Percentiles rank a stretch among this genome's conserved stretches.
Conservation (phyloP, 2,329 filamentous ascomycete genomes). For the Colletotrichum sp. region DNA sequence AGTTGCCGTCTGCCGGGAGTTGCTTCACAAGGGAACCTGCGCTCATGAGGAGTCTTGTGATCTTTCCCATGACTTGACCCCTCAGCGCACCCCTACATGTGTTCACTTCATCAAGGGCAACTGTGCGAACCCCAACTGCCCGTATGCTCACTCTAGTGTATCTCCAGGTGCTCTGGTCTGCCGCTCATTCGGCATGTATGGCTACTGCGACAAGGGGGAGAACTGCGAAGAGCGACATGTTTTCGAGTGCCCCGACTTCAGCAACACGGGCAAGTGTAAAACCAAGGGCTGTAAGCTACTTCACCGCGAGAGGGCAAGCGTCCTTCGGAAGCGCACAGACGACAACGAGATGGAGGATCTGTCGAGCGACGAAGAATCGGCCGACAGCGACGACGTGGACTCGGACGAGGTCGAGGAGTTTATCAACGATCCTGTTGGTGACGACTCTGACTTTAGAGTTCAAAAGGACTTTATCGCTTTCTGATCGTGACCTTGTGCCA, state of each 20-base stretch:
- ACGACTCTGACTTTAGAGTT: conserved; percentile 60
- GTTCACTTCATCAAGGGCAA: conserved; percentile 89
- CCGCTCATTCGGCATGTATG: conserved; percentile 80
- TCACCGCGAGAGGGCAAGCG: conserved; percentile 86
- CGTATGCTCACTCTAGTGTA: conserved; percentile 84
- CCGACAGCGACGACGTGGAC: conserved; percentile 79
- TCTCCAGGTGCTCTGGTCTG: conserved; percentile 82
- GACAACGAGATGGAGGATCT: conserved; percentile 69
- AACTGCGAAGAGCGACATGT: conserved; percentile 84
- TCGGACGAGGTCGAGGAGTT: conserved; percentile 76
- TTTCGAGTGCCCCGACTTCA: conserved; percentile 93
- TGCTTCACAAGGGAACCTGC: conserved; percentile 81
- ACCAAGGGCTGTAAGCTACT: conserved; percentile 82
- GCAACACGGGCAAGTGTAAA: conserved; percentile 86
- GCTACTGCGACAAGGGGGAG: conserved; percentile 86
- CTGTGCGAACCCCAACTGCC: conserved; percentile 86
- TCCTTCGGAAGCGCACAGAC: conserved; percentile 67
- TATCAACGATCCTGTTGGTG: conserved; percentile 57
- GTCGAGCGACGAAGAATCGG: conserved; percentile 77
- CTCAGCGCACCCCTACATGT: conserved; percentile 86
- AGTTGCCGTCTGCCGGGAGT: conserved; percentile 89
- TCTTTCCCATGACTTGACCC: conserved; percentile 84
- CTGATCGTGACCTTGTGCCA: conserved; percentile 26
- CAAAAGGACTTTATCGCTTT: conserved; percentile 64
- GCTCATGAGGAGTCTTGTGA: conserved; percentile 80